phyloP scores from a whole-genome alignment of 768 basidiomycete species.

The Russula virescens region DNA sequence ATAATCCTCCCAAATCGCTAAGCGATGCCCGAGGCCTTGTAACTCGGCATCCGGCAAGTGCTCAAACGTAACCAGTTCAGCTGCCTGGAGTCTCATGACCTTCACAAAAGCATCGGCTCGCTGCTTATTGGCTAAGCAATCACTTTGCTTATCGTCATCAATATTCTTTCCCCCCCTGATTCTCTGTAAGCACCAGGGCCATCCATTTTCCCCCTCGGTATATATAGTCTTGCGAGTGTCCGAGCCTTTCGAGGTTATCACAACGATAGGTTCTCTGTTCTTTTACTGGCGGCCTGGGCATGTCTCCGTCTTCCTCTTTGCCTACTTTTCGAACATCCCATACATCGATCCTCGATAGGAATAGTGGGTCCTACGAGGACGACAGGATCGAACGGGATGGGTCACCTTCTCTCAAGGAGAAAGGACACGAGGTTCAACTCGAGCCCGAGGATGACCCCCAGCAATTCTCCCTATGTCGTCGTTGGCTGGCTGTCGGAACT shows the following conservation, averaged over 20 bases:
- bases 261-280: background rate
- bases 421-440: background rate
- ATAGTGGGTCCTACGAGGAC: background rate
- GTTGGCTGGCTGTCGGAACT: constrained; percentile 14
- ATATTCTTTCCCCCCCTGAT: background rate
- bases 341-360: background rate
- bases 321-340: background rate
- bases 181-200: background rate
- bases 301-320: background rate
- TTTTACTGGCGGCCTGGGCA: too few species aligned
- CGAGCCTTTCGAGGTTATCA: background rate
- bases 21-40: too few species aligned
- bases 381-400: background rate
- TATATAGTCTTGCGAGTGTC: background rate
- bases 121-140: background rate
- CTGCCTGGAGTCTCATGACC: background rate
- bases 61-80: too few species aligned
- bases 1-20: too few species aligned
- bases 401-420: background rate
- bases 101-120: background rate
- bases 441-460: constrained; percentile 24
- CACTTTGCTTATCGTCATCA: background rate
- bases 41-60: too few species aligned
- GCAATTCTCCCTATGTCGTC: constrained; percentile 9
- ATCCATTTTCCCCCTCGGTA: background rate